Conservation (phyloP, 1,139 yeast genomes). For the Saccharomyces pastorianus region DNA sequence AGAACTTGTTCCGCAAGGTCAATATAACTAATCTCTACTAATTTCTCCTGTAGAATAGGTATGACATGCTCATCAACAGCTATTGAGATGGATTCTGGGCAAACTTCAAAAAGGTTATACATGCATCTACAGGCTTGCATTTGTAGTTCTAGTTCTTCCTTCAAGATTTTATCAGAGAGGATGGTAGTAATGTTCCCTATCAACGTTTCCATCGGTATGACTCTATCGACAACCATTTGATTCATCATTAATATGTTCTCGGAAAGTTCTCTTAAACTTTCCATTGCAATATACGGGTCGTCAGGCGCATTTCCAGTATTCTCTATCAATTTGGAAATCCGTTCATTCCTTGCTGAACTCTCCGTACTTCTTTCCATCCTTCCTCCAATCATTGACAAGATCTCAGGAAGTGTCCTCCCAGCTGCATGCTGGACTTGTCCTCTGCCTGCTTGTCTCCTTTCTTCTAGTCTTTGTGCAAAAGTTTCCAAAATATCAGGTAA, state of each 20-base stretch:
- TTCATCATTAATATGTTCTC: constrained; percentile 63
- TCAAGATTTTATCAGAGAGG: constrained; percentile 49
- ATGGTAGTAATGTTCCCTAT: constrained; percentile 51
- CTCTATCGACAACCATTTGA: constrained; percentile 52
- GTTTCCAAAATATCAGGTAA: constrained; percentile 7
- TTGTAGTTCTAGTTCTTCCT: constrained; percentile 69
- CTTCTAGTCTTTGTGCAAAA: constrained; percentile 1
- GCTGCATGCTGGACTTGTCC: not conserved
- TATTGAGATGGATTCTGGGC: constrained; percentile 55
- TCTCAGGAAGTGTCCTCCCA: constrained; percentile 20
- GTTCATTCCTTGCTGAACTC: constrained; percentile 11
- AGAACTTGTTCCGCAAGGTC: constrained; percentile 91
- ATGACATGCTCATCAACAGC: constrained; percentile 64
- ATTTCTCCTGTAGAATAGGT: constrained; percentile 55
- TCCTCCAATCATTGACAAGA: constrained; percentile 31
- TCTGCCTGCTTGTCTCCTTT: constrained; percentile 6
- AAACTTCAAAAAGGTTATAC: constrained; percentile 72
- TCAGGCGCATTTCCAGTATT: constrained; percentile 29
- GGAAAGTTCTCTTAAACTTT: constrained; percentile 55
- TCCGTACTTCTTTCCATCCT: constrained; percentile 23
- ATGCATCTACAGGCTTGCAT: constrained; percentile 79
- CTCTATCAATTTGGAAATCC: constrained; percentile 20
- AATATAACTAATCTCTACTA: constrained; percentile 71
- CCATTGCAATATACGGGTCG: constrained; percentile 44
- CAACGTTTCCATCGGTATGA: constrained; percentile 54